Conservation (phyloP, 2,329 filamentous ascomycete species). For the Talaromyces sp. region DNA sequence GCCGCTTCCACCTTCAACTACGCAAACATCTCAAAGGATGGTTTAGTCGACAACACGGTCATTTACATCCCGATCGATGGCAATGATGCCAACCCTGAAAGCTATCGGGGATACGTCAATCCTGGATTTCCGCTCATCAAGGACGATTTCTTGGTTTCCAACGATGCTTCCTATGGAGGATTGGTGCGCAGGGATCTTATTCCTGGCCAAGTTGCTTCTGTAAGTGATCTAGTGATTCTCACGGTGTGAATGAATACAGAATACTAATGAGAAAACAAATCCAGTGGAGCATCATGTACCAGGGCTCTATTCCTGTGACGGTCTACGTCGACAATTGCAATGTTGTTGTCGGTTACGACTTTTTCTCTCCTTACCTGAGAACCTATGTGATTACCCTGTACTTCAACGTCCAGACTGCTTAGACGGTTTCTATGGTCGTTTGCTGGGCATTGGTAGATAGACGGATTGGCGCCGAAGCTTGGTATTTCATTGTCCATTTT, state of each 20-base stretch:
- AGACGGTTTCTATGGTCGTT: neutral
- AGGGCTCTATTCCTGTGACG: conserved; percentile 31
- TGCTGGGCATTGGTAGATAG: neutral
- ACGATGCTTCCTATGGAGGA: conserved; percentile 19
- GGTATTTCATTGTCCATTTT: neutral
- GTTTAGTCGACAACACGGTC: conserved; percentile 35
- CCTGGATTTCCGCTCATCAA: conserved; percentile 36
- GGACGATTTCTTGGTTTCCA: conserved; percentile 25
- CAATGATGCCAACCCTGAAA: conserved; percentile 15
- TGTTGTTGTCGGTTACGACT: conserved; percentile 36
- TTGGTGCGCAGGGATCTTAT: conserved; percentile 17
- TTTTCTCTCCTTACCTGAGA: conserved; percentile 11
- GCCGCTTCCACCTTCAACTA: conserved; percentile 35
- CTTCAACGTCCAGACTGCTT: conserved; percentile 1
- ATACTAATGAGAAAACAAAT: neutral
- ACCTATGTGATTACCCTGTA: conserved; percentile 9
- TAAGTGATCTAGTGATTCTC: neutral
- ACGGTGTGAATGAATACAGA: conserved; percentile 5
- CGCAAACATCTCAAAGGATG: conserved; percentile 30
- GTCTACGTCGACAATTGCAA: conserved; percentile 32
- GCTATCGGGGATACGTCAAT: conserved; percentile 35
- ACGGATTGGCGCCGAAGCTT: neutral
- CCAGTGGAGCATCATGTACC: conserved; percentile 37
- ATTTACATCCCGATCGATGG: conserved; percentile 21
- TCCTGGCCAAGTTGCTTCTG: neutral